Percentiles rank a stretch among this genome's conserved stretches.
Evolutionary conservation across 148 eudicot species (phyloP).

Genomic region (Rhododendron molle): DNA sequence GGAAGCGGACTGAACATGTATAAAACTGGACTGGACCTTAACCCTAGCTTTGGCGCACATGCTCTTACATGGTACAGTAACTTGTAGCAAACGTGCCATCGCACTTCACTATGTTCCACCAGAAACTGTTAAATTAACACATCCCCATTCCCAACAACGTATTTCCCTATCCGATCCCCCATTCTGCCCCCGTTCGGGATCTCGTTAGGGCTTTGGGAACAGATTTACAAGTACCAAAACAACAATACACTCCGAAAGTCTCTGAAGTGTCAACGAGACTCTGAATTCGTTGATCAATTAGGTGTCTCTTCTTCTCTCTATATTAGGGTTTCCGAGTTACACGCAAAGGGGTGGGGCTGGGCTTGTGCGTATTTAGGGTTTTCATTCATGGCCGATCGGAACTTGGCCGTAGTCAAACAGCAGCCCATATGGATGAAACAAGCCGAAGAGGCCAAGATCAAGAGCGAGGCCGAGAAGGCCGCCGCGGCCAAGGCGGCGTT

Average conservation of each 20-base stretch:
- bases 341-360: background rate
- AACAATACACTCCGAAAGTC: background rate
- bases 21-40: no score
- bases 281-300: background rate
- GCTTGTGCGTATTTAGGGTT: conserved; percentile 21
- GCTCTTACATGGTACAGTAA: no score
- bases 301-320: background rate
- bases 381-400: conserved; percentile 65
- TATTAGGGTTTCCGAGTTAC: background rate
- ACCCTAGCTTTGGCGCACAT: no score
- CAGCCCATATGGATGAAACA: conserved; percentile 85
- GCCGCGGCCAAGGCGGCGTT: conserved; percentile 98
- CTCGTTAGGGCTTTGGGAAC: background rate
- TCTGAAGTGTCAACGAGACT: background rate
- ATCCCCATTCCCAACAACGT: no score
- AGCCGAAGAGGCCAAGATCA: conserved; percentile 93
- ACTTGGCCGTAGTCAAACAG: conserved; percentile 38
- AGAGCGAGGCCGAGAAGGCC: conserved; percentile 84
- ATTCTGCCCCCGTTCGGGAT: no score
- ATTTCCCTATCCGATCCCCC: no score
- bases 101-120: no score
- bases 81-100: no score
- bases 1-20: no score
- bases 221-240: background rate
- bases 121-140: no score